Conservation (phyloP, 306 rosid species). For the Ormosia semicastrata region DNA sequence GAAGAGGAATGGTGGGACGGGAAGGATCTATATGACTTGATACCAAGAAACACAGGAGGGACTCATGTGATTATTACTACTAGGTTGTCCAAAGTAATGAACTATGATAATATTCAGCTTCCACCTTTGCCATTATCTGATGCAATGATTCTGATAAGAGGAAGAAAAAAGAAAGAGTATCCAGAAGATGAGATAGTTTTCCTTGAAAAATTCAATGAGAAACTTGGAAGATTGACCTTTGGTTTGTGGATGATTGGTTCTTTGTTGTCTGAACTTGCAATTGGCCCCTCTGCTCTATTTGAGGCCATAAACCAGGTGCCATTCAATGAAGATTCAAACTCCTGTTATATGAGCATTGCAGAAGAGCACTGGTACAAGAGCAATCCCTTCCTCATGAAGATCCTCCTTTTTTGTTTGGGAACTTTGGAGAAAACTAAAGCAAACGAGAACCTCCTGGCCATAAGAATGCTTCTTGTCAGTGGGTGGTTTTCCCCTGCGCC, state of each 20-base stretch:
- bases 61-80: conserved; percentile 81
- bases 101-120: conserved; percentile 62
- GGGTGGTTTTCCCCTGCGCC: conserved; percentile 83
- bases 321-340: conserved; percentile 48
- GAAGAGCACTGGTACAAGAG: conserved; percentile 73
- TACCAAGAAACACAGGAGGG: conserved; percentile 77
- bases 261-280: conserved; percentile 64
- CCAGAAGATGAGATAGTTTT: conserved; percentile 52
- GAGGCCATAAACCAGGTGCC: conserved; percentile 62
- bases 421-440: conserved; percentile 52
- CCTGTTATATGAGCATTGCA: conserved; percentile 46
- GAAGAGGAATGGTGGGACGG: conserved; percentile 93
- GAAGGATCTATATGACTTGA: conserved; percentile 69
- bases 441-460: conserved; percentile 50
- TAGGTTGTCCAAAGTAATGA: conserved; percentile 61
- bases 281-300: conserved; percentile 61
- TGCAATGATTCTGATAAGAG: conserved; percentile 72
- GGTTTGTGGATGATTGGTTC: conserved; percentile 76
- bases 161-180: conserved; percentile 73
- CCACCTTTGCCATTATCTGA: conserved; percentile 59
- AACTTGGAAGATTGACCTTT: conserved; percentile 67
- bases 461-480: conserved; percentile 72
- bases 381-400: conserved; percentile 76
- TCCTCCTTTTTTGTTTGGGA: conserved; percentile 53
- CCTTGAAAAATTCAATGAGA: conserved; percentile 61